Conservation (phyloP, 371 early-diverging fungal species). For the Entomophthora muscae region DNA sequence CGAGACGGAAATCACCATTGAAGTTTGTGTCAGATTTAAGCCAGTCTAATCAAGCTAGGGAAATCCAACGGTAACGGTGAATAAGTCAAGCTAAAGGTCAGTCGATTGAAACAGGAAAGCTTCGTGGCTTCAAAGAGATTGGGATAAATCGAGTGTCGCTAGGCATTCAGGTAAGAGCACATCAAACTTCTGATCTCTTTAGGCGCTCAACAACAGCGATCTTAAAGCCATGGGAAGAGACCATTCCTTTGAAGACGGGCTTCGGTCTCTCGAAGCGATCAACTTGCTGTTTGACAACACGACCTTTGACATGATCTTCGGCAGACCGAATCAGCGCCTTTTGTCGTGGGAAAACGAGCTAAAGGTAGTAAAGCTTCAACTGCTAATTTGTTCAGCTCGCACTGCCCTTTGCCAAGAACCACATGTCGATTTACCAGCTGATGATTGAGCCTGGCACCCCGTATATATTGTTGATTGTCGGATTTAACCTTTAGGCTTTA, state of each 20-base stretch:
- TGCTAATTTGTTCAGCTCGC: too few species aligned
- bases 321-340: conserved; percentile 39
- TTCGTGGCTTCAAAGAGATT: conserved; percentile 23
- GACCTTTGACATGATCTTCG: conserved; percentile 62
- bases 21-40: neutral
- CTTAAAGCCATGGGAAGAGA: conserved; percentile 35
- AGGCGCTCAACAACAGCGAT: conserved; percentile 29
- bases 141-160: conserved; percentile 57
- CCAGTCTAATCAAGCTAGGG: neutral
- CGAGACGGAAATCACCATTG: neutral
- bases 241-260: conserved; percentile 35
- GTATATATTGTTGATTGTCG: conserved; percentile 13
- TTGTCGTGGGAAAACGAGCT: conserved; percentile 38
- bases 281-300: conserved; percentile 31
- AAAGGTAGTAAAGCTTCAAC: too few species aligned
- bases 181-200: neutral
- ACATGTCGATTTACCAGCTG: conserved; percentile 59
- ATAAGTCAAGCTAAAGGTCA: conserved; percentile 6
- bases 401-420: conserved; percentile 26
- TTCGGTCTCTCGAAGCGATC: conserved; percentile 24
- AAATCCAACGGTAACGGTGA: neutral
- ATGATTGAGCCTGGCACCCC: conserved; percentile 62
- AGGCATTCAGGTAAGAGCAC: conserved; percentile 30
- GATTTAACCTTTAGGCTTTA: conserved; percentile 19
- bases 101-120: conserved; percentile 20